Evolutionary conservation across 345 rosid species (phyloP).

Genomic region (Camelina hispida): DNA sequence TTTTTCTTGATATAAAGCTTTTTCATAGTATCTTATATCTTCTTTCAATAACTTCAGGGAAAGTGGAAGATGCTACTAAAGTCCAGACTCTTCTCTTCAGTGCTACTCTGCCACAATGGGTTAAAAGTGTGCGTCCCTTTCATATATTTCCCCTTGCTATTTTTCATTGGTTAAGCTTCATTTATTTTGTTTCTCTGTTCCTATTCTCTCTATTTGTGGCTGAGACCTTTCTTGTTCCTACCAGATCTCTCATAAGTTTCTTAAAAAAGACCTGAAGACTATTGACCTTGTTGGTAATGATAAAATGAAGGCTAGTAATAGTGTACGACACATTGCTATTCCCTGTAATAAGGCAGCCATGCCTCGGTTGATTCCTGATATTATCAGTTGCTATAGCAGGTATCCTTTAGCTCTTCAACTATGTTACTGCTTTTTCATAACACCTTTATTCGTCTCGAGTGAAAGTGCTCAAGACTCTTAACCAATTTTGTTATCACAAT

Average conservation of each 20-base stretch:
- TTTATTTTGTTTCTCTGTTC: not conserved
- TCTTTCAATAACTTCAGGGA: constrained; percentile 55
- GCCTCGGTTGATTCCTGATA: constrained; percentile 84
- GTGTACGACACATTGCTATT: constrained; percentile 83
- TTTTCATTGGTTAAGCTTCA: not conserved
- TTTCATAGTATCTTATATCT: not conserved
- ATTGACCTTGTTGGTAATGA: constrained; percentile 98
- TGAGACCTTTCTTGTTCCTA: constrained; percentile 27
- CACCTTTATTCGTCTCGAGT: not conserved
- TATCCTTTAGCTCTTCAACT: constrained; percentile 29
- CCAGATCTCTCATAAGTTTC: constrained; percentile 78
- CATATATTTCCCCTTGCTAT: not conserved
- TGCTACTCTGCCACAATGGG: constrained; percentile 94
- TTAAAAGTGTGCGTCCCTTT: constrained; percentile 66
- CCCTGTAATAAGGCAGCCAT: constrained; percentile 79
- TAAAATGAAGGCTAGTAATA: constrained; percentile 96
- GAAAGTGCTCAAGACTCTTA: constrained; percentile 8
- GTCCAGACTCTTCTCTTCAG: constrained; percentile 99
- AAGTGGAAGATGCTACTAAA: constrained; percentile 78
- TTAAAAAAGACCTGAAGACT: constrained; percentile 72
- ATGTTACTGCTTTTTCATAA: not conserved
- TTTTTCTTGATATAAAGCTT: not conserved
- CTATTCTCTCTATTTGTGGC: constrained; percentile 8
- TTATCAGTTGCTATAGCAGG: constrained; percentile 95
- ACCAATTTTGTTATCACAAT: constrained; percentile 25